These are phyloP conservation scores for Nelumbo lutea DNA, from an alignment of 164 flowering plant genomes.

Conservation along the genomic window DNA sequence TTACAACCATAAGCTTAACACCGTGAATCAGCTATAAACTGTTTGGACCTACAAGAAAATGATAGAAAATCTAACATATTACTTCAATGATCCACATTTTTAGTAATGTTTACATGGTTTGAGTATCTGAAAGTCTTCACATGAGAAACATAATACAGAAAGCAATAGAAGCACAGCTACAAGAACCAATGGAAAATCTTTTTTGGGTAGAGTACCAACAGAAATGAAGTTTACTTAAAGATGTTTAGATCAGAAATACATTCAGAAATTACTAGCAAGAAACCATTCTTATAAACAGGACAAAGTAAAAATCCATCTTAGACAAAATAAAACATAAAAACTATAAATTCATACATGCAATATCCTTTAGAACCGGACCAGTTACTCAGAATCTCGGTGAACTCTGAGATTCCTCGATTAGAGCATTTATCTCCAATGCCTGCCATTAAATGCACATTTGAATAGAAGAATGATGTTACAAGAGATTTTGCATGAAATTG, in stretches of 20 bases:
- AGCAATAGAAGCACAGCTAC: background rate
- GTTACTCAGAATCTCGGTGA: constrained; percentile 47
- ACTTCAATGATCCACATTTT: no score
- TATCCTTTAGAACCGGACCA: constrained; percentile 66
- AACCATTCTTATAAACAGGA: background rate
- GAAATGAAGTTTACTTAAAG: background rate
- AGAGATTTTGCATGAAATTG: background rate
- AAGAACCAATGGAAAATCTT: no score
- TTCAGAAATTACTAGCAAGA: background rate
- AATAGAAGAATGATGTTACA: background rate
- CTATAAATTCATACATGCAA: constrained; percentile 57
- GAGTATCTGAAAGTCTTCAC: no score
- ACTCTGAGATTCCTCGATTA: constrained; percentile 44
- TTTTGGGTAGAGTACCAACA: no score
- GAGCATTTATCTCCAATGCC: constrained; percentile 86
- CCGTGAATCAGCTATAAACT: no score
- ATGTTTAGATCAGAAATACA: background rate
- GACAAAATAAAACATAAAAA: background rate
- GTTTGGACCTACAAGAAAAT: no score
- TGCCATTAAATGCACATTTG: constrained; percentile 19
- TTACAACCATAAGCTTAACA: no score
- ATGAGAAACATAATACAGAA: no score
- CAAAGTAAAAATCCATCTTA: background rate
- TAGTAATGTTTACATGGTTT: no score
- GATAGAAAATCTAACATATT: no score